Percentiles rank a stretch among this genome's conserved stretches.
phyloP scores from a whole-genome alignment of 805 yeast species.

The Kodamaea nitidulidarum region DNA sequence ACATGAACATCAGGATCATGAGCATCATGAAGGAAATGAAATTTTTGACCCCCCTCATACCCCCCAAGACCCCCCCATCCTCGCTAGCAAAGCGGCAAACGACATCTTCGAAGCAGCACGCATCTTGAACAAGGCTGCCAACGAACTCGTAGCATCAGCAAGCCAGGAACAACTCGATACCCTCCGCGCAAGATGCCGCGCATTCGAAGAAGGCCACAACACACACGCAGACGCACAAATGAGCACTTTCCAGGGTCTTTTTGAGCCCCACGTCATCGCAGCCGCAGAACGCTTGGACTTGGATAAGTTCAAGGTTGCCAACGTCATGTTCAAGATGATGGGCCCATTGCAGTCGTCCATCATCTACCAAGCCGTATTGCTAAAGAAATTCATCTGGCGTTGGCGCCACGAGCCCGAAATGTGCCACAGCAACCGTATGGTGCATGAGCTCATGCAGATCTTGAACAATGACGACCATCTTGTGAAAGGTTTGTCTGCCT shows the following conservation, averaged over 20 bases:
- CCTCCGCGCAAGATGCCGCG: too few relatives aligned
- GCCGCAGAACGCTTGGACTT: constrained; percentile 26
- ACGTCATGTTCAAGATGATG: constrained; percentile 10
- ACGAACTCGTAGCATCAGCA: too few relatives aligned
- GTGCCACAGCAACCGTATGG: constrained; percentile 22
- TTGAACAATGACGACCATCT: constrained; percentile 15
- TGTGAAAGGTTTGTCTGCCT: constrained; percentile 24
- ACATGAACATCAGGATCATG: too few relatives aligned
- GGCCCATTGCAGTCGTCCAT: constrained; percentile 16
- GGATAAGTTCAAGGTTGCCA: constrained; percentile 18
- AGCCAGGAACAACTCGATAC: too few relatives aligned
- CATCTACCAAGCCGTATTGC: constrained; percentile 24
- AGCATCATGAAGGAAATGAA: too few relatives aligned
- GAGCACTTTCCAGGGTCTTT: constrained; percentile 18
- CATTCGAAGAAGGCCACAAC: too few relatives aligned
- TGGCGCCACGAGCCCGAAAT: constrained; percentile 21
- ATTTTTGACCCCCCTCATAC: too few relatives aligned
- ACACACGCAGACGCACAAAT: too few relatives aligned
- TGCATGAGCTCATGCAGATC: constrained; percentile 19
- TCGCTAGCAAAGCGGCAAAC: too few relatives aligned
- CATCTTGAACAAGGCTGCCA: too few relatives aligned
- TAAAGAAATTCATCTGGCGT: constrained; percentile 23
- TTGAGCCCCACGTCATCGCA: constrained; percentile 26
- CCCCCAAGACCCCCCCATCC: too few relatives aligned
- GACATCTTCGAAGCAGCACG: too few relatives aligned